Percentiles rank a stretch among this genome's conserved stretches.
Evolutionary conservation across 495 filamentous ascomycete species (phyloP).

Genomic region (Cladorrhinum samala): DNA sequence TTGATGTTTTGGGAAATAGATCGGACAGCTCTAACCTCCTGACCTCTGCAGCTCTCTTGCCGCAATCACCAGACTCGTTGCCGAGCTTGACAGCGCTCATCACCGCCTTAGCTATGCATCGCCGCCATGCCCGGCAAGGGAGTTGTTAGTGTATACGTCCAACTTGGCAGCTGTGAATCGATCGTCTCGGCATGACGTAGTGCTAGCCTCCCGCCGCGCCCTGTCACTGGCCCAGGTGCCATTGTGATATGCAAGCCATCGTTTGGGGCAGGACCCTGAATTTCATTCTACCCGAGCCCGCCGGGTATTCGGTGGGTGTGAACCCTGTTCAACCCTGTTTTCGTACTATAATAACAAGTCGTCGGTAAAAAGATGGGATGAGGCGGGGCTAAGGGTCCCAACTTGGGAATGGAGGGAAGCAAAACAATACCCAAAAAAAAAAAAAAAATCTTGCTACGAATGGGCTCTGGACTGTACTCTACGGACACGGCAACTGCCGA

Average conservation of each 20-base stretch:
- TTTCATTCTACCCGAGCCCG: conserved; percentile 17
- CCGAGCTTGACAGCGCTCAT: no score
- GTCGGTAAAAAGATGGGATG: not conserved
- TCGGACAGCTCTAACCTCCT: no score
- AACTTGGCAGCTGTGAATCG: not conserved
- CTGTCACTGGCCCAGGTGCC: conserved; percentile 6
- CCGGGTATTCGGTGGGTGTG: conserved; percentile 21
- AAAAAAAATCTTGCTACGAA: no score
- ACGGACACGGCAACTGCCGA: no score
- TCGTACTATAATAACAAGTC: no score
- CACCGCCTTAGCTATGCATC: no score
- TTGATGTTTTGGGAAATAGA: no score
- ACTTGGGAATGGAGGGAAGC: no score
- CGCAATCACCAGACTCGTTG: not conserved
- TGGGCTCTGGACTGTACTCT: no score
- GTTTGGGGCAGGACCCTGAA: conserved; percentile 29
- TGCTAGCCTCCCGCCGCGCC: not conserved
- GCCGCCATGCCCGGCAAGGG: no score
- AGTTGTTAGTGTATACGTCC: no score
- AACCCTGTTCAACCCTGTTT: conserved; percentile 19
- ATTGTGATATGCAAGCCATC: conserved; percentile 25
- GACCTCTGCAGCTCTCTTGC: not conserved
- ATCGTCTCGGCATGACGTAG: conserved; percentile 20
- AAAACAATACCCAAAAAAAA: no score
- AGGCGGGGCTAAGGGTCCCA: conserved; percentile 7